These are phyloP conservation scores for Dittrichia graveolens DNA, from an alignment of 129 eudicot species.

Conservation along the genomic window DNA sequence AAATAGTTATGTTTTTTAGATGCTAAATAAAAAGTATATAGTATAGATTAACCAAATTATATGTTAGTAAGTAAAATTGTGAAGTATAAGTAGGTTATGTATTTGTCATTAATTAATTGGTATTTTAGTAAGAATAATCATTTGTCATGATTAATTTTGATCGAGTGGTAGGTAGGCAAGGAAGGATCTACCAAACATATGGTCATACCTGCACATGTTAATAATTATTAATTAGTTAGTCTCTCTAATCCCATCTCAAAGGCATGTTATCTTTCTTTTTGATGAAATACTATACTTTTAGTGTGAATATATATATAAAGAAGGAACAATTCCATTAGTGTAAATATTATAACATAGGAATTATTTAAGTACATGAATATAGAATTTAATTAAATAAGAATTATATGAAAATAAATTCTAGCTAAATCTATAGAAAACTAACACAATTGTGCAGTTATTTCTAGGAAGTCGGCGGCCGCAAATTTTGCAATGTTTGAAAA, in stretches of 20 bases:
- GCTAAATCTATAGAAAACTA: too few relatives aligned
- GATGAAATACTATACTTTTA: background rate
- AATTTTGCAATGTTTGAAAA: too few relatives aligned
- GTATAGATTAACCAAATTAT: too few relatives aligned
- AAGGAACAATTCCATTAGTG: background rate
- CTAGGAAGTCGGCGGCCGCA: too few relatives aligned
- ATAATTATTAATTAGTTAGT: slow-evolving; percentile 1
- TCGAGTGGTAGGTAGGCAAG: slow-evolving; percentile 31
- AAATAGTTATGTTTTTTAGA: too few relatives aligned
- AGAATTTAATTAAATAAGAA: too few relatives aligned
- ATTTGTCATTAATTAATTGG: too few relatives aligned
- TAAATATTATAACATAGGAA: background rate
- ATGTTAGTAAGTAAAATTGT: too few relatives aligned
- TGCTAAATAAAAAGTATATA: too few relatives aligned
- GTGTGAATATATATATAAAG: slow-evolving; percentile 6
- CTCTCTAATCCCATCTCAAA: slow-evolving; percentile 2
- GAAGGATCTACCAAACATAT: slow-evolving; percentile 33
- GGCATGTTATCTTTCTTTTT: background rate
- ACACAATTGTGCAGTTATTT: too few relatives aligned
- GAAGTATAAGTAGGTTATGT: too few relatives aligned
- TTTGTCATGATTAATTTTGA: slow-evolving; percentile 13
- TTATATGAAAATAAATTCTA: too few relatives aligned
- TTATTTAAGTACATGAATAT: background rate
- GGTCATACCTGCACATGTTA: slow-evolving; percentile 13
- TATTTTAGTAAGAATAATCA: background rate